Base-by-base conservation (phyloP, 169 alveolate genomes). In the Plasmodium knowlesi region DNA sequence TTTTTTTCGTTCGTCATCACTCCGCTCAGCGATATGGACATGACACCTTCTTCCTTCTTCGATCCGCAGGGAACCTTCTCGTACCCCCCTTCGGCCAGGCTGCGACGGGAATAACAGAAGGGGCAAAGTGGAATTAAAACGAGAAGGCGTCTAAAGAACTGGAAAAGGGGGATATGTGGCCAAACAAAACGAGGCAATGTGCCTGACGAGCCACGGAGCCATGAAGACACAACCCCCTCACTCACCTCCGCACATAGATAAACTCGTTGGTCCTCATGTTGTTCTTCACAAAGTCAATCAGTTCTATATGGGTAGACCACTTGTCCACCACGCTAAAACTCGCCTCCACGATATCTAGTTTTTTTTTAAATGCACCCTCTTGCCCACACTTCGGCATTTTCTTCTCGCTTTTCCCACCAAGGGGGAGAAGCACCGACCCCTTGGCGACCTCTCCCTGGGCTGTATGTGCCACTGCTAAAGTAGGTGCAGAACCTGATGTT, bases 1-100 rank as follows among this genome's bases (percentile, higher is more conserved):
- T 86, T 86, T 37, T 86, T 86, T 46, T 86, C 93, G 71, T 86
- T 86, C 28, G 80, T 73, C 93, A 86, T 22, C 10, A 76, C 93
- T 1, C 93, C 93, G 32, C 80, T 43, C n/a, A 74, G 72, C 4
- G 93, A 86, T 5, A 86, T 86, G 4, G 93, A 86, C 70, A 86
- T 53, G 16, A 86, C 32, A 0, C 70, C 74, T 9, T 19, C 43
- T 54, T 86, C 85, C 43, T 43, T 76, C 25, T 86, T 86, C 22
- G 16, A n/a, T n/a, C 79, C 25, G 57, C 82, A 30, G 10, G 28
- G 57, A 3, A 46, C 85, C 22, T 53, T 43, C 46, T 73, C 93
- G 28, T 74, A 86, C n/a, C 81, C 30, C n/a, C 46, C 46, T 5
- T 70, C 61, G 19, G 93, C 34, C 39, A 74, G 70, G 34, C 72